phyloP scores from a whole-genome alignment of 495 filamentous ascomycete species.

The Podospora pseudocomata region DNA sequence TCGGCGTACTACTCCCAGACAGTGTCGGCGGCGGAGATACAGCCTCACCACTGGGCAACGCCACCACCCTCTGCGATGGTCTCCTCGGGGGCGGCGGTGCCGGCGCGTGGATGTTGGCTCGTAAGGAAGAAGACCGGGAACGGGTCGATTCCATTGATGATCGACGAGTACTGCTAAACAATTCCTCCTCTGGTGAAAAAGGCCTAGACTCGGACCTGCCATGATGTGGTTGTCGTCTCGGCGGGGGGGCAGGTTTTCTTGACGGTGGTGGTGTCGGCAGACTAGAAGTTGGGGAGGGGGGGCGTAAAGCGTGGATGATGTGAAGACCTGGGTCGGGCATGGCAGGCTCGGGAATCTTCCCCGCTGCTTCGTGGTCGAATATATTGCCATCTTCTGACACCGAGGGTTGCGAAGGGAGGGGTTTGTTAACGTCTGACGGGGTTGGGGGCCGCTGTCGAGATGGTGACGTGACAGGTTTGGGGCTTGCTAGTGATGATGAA shows the following conservation, averaged over 20 bases:
- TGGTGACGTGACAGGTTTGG: conserved; percentile 7
- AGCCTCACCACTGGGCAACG: conserved; percentile 12
- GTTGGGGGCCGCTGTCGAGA: conserved; percentile 15
- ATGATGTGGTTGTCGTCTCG: conserved; percentile 44
- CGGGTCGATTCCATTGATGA: conserved; percentile 44
- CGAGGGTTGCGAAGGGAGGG: conserved; percentile 44
- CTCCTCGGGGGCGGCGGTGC: conserved; percentile 46
- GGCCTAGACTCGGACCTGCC: conserved; percentile 36
- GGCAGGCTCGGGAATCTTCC: conserved; percentile 39
- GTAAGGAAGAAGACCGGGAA: conserved; percentile 41
- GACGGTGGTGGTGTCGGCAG: conserved; percentile 17
- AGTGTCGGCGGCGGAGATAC: conserved; percentile 1
- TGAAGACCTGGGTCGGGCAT: conserved; percentile 28
- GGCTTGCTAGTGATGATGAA: neutral
- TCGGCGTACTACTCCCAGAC: neutral
- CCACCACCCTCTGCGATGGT: conserved; percentile 25
- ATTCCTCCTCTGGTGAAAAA: conserved; percentile 29
- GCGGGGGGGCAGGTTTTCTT: conserved; percentile 47
- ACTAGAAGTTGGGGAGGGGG: conserved; percentile 30
- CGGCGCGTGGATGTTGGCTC: conserved; percentile 34
- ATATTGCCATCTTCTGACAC: conserved; percentile 38
- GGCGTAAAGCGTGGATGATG: conserved; percentile 17
- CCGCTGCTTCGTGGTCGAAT: conserved; percentile 45
- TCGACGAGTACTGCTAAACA: conserved; percentile 25
- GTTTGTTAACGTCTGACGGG: conserved; percentile 49